A percentile compares a stretch with the other conserved stretches of the same genome.
Conservation (phyloP, 208 protist species). For the Crithidia sp. region DNA sequence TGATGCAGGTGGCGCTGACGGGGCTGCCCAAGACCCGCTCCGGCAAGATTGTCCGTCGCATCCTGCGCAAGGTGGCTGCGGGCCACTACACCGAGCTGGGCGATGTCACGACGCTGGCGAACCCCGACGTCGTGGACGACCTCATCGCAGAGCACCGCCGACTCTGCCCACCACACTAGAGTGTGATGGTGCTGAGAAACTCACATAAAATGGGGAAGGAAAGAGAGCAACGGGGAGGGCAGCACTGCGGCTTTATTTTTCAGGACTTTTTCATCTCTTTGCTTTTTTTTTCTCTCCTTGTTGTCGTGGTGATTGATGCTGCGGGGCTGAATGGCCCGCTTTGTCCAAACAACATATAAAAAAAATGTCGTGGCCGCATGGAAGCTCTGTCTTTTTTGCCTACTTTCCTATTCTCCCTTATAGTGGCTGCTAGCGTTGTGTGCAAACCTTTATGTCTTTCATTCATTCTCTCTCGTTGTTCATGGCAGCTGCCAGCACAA, state of each 20-base stretch:
- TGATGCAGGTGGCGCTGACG: constrained; percentile 67
- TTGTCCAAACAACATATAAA: too few species aligned
- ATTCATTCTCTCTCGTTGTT: background rate
- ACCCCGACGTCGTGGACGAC: constrained; percentile 85
- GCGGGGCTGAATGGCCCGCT: too few species aligned
- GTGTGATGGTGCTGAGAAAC: background rate
- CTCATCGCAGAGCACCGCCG: constrained; percentile 19
- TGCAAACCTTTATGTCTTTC: background rate
- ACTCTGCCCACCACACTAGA: constrained; percentile 7
- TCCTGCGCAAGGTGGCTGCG: constrained; percentile 97
- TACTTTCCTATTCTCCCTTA: background rate
- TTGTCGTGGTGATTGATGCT: background rate
- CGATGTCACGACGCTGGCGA: constrained; percentile 93
- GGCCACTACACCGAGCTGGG: constrained; percentile 80
- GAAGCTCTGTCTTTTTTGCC: background rate
- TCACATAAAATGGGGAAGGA: background rate
- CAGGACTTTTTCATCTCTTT: background rate
- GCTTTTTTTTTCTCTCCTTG: background rate
- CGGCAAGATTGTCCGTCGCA: constrained; percentile 98
- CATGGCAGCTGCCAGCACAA: background rate
- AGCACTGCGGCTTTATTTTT: too few species aligned
- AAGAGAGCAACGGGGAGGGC: too few species aligned
- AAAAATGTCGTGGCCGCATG: background rate
- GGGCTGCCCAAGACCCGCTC: constrained; percentile 97
- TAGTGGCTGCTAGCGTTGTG: too few species aligned